phyloP scores from a whole-genome alignment of 768 basidiomycete species.

The Lentinula sp. region DNA sequence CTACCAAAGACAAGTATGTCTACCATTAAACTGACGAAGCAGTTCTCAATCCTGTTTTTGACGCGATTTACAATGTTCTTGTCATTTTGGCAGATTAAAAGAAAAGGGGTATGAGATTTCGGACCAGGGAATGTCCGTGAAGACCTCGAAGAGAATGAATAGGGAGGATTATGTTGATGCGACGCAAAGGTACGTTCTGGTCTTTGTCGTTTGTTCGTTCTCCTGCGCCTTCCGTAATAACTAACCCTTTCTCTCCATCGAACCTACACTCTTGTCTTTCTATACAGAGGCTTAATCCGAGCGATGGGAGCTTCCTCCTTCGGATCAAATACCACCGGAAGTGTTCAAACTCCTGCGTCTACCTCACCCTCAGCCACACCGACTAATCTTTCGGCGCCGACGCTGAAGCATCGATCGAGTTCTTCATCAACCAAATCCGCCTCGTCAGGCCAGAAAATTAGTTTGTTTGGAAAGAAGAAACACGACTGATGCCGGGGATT shows the following conservation, averaged over 20 bases:
- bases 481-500: neutral
- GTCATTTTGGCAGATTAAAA: slow-evolving; percentile 37
- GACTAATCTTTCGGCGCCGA: neutral
- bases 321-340: slow-evolving; percentile 17
- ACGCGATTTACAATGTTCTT: too few relatives aligned
- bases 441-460: slow-evolving; percentile 1
- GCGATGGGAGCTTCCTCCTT: slow-evolving; percentile 42
- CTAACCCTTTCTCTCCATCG: neutral
- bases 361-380: slow-evolving; percentile 4
- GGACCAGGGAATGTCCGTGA: slow-evolving; percentile 55
- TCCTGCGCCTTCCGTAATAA: neutral
- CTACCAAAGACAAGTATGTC: slow-evolving; percentile 52
- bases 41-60: too few relatives aligned
- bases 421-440: slow-evolving; percentile 16
- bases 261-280: neutral
- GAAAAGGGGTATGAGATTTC: slow-evolving; percentile 52
- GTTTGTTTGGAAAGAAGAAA: slow-evolving; percentile 7
- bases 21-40: neutral
- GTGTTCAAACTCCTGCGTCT: slow-evolving; percentile 3
- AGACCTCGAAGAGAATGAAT: slow-evolving; percentile 53
- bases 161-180: slow-evolving; percentile 66
- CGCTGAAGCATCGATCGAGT: slow-evolving; percentile 14
- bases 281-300: slow-evolving; percentile 44
- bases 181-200: slow-evolving; percentile 52
- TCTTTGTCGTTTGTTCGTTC: neutral